A percentile compares a stretch with the other conserved stretches of the same genome.
Conservation (phyloP, 495 filamentous ascomycete genomes). For the Cercophora samala region DNA sequence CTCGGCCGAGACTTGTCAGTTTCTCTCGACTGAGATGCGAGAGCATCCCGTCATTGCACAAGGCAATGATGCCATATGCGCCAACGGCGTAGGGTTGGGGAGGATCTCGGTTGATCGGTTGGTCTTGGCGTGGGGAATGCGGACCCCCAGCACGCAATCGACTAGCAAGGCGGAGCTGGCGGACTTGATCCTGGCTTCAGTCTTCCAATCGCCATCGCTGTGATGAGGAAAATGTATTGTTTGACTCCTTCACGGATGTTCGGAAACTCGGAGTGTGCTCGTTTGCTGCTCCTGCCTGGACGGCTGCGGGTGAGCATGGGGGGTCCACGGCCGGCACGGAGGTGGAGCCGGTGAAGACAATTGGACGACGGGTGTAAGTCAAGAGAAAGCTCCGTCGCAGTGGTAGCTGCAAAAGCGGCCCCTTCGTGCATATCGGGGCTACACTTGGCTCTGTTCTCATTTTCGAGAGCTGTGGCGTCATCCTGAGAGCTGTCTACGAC, state of each 20-base stretch:
- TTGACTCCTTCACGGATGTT: background rate
- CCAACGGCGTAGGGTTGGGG: background rate
- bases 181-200: background rate
- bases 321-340: background rate
- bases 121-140: constrained; percentile 25
- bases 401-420: background rate
- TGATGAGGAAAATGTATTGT: background rate
- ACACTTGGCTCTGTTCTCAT: background rate
- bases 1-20: background rate
- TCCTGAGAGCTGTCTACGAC: background rate
- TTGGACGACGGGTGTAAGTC: background rate
- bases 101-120: constrained; percentile 10
- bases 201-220: background rate
- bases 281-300: background rate
- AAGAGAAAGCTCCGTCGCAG: background rate
- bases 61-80: constrained; percentile 16
- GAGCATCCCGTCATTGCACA: constrained; percentile 1
- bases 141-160: constrained; percentile 15
- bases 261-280: background rate
- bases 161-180: background rate
- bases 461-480: background rate
- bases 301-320: background rate
- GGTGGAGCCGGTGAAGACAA: background rate
- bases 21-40: background rate
- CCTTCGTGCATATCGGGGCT: background rate